Evolutionary conservation across 2,329 filamentous ascomycete species (phyloP).

Genomic region (Colletotrichum agaves): DNA sequence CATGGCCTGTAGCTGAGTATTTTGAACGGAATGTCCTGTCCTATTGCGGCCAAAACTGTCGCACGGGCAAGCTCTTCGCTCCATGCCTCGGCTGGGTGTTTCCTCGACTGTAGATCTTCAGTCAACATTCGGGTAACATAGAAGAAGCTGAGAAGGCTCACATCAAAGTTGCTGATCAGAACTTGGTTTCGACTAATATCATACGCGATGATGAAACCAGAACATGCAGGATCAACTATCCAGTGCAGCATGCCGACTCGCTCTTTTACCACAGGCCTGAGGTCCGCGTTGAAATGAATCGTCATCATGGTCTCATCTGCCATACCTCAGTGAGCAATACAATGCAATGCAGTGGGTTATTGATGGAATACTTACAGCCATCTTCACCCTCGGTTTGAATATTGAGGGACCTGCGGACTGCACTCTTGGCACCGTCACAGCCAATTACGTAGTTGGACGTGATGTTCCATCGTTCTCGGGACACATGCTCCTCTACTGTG

Average conservation of each 20-base stretch:
- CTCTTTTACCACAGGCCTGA: constrained; percentile 49
- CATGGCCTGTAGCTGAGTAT: constrained; percentile 53
- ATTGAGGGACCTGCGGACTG: constrained; percentile 45
- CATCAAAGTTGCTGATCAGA: constrained; percentile 56
- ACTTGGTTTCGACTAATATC: constrained; percentile 54
- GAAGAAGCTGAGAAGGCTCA: constrained; percentile 33
- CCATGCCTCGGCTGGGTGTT: constrained; percentile 49
- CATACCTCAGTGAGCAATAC: background rate
- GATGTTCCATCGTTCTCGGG: constrained; percentile 42
- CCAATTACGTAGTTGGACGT: constrained; percentile 48
- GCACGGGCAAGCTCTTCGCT: constrained; percentile 47
- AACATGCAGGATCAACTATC: constrained; percentile 54
- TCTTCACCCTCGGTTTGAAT: constrained; percentile 55
- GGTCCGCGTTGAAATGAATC: constrained; percentile 55
- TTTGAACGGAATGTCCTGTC: constrained; percentile 48
- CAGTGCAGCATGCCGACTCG: constrained; percentile 57
- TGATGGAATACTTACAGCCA: constrained; percentile 45
- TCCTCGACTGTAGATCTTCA: constrained; percentile 42
- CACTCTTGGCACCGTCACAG: constrained; percentile 50
- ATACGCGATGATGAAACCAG: constrained; percentile 57
- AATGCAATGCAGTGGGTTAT: background rate
- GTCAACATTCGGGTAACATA: background rate
- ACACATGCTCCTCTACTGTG: constrained; percentile 44
- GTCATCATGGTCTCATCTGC: constrained; percentile 58
- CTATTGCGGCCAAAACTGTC: constrained; percentile 47